phyloP scores from a whole-genome alignment of 1,284 basidiomycete genomes.

The Neotropicomus parvogracilis region DNA sequence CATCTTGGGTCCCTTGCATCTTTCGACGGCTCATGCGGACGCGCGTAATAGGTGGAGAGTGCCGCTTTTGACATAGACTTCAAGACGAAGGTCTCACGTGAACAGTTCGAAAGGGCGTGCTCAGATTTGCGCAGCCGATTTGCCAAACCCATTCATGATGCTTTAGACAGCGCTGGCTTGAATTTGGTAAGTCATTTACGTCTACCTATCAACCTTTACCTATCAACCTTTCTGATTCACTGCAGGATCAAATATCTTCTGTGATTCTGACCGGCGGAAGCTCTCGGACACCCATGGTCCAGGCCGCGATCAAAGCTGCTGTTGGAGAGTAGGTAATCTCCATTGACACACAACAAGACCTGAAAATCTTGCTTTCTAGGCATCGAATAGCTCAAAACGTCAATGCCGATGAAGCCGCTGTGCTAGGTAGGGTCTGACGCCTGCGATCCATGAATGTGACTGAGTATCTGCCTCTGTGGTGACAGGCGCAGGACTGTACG shows the following conservation, averaged over 20 bases:
- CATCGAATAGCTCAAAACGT: conserved; percentile 89
- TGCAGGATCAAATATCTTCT: conserved; percentile 73
- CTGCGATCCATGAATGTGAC: background rate
- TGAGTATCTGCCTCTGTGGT: conserved; percentile 7
- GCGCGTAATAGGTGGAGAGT: conserved; percentile 70
- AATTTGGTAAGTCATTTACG: conserved; percentile 44
- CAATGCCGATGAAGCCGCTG: conserved; percentile 95
- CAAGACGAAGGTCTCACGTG: conserved; percentile 71
- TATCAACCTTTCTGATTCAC: conserved; percentile 3
- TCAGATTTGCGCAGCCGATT: conserved; percentile 63
- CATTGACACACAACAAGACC: background rate
- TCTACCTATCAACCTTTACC: background rate
- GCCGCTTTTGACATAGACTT: conserved; percentile 91
- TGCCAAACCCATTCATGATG: conserved; percentile 74
- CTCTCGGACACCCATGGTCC: conserved; percentile 90
- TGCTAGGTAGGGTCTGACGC: conserved; percentile 57
- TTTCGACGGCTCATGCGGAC: conserved; percentile 4
- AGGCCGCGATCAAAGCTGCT: conserved; percentile 70
- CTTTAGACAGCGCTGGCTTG: conserved; percentile 67
- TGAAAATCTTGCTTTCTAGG: conserved; percentile 34
- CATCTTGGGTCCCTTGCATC: conserved; percentile 5
- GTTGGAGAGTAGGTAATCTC: conserved; percentile 64
- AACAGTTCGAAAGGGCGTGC: conserved; percentile 73
- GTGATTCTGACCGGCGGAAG: conserved; percentile 90
- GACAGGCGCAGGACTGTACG: conserved; percentile 84